phyloP scores from a whole-genome alignment of 805 yeast species.

The Saccharomycopsis oosterbeekiorum region DNA sequence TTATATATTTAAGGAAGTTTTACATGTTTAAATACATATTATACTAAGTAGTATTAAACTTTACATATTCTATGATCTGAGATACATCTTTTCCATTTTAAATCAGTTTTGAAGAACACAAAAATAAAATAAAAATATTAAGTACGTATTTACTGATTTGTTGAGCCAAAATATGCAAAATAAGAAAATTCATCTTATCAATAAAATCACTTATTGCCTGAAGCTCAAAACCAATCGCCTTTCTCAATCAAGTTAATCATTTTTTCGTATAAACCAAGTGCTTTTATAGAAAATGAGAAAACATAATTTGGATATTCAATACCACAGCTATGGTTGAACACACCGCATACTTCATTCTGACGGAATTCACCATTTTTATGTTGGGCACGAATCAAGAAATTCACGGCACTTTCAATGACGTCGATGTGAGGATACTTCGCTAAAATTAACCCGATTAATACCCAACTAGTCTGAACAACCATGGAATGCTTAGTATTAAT shows the following conservation, averaged over 20 bases:
- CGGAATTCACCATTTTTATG: conserved; percentile 72
- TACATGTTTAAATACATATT: no score
- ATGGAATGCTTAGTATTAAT: conserved; percentile 54
- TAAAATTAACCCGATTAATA: conserved; percentile 64
- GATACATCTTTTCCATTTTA: no score
- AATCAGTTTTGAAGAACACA: no score
- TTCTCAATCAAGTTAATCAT: neutral
- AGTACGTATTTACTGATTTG: no score
- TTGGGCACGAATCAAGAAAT: conserved; percentile 58
- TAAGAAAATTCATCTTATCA: no score
- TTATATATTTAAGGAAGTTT: no score
- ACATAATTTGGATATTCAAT: conserved; percentile 94
- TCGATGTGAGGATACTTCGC: conserved; percentile 69
- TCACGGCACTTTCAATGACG: conserved; percentile 55
- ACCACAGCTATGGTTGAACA: conserved; percentile 87
- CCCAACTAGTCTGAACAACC: conserved; percentile 93
- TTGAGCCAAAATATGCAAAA: no score
- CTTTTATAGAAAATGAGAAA: conserved; percentile 85
- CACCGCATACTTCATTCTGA: conserved; percentile 85
- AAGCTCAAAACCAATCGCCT: neutral
- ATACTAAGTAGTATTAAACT: no score
- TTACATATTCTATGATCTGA: no score
- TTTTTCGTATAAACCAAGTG: conserved; percentile 61
- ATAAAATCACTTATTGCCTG: no score
- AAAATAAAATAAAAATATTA: no score